Evolutionary conservation across 495 filamentous ascomycete species (phyloP), one percentile per base, ranked within the genome.

Genomic region (Hypomontagnella monticulosa): DNA sequence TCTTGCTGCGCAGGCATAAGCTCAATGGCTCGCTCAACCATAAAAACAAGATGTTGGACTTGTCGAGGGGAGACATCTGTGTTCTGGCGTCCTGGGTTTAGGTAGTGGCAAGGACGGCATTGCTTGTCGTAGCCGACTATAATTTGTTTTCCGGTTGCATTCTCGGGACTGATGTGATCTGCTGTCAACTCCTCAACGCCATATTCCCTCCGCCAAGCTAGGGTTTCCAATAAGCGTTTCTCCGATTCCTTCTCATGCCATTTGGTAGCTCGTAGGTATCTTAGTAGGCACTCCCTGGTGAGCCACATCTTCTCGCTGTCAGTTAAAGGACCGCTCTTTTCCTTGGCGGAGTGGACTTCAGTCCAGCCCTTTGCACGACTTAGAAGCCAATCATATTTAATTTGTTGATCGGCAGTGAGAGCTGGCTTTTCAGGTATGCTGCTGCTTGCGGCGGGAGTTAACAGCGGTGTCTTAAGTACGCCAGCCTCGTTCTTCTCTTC

Each of bases 141-240:
- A 51, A 96, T 81, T 74, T 97, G 94, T 78, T 99, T 99, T 12
- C 95, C 95, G 3, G 95, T 99, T 78, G 92, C 93, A 76, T 97
- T 96, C 79, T 99, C 95, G 4, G 88, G 84, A 0, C 88, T 89
- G 66, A 97, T 92, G 72, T 95, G 88, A 3, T 97, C 94, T 2
- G 89, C 80, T 0, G 91, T 91, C 75, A 93, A 81, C 36, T 90
- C 84, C 41, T 82, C 78, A 34, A 92, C 76, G 9, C 91, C 91
- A 63, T 95, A 98, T 65, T 97, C 93, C 8, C 93, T 82, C 37
- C 95, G 85, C 95, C 95, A 99, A 46, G 85, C 83, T 18, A 98
- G 79, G 0, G 94, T 97, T 15, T 83, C 83, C 57, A 89, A 87
- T 12, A 99, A 73, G 0, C 95, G 89, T 64, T 88, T 89, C 66